Conservation (phyloP, 1,139 yeast genomes). For the Geotrichum citri-aurantii region DNA sequence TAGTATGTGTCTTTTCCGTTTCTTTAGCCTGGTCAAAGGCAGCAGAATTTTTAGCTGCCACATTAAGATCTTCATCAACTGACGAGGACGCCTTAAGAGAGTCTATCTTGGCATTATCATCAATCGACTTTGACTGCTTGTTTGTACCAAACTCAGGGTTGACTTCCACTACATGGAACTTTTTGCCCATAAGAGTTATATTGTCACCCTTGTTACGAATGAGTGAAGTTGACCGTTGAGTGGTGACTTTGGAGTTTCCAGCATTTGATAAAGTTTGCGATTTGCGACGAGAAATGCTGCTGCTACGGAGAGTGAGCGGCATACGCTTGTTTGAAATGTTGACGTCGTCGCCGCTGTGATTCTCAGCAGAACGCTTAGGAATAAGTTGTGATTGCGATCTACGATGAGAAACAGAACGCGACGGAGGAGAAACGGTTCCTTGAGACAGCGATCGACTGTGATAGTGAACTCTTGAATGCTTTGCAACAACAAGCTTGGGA, state of each 20-base stretch:
- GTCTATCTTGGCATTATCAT: background rate
- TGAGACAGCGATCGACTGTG: conserved; percentile 11
- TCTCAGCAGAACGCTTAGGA: background rate
- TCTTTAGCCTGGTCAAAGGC: background rate
- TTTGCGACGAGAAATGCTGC: conserved; percentile 1
- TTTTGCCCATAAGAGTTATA: conserved; percentile 33
- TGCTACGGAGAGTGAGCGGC: conserved; percentile 12
- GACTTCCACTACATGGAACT: conserved; percentile 34
- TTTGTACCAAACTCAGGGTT: conserved; percentile 30
- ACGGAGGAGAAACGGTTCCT: background rate
- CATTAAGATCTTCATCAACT: background rate
- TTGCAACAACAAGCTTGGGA: conserved; percentile 3
- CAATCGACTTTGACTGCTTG: background rate
- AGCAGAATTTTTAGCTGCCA: background rate
- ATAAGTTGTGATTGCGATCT: conserved; percentile 6
- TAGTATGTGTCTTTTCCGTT: too few relatives aligned
- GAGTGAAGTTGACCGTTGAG: conserved; percentile 28
- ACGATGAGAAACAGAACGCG: background rate
- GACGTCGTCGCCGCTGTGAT: background rate
- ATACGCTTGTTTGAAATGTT: conserved; percentile 6
- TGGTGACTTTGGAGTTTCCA: conserved; percentile 2
- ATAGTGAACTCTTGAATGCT: background rate
- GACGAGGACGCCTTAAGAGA: background rate
- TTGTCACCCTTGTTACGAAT: conserved; percentile 29
- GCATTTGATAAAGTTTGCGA: background rate